phyloP scores from a whole-genome alignment of 176 grass and related monocot species.

The Metroxylon sagu region DNA sequence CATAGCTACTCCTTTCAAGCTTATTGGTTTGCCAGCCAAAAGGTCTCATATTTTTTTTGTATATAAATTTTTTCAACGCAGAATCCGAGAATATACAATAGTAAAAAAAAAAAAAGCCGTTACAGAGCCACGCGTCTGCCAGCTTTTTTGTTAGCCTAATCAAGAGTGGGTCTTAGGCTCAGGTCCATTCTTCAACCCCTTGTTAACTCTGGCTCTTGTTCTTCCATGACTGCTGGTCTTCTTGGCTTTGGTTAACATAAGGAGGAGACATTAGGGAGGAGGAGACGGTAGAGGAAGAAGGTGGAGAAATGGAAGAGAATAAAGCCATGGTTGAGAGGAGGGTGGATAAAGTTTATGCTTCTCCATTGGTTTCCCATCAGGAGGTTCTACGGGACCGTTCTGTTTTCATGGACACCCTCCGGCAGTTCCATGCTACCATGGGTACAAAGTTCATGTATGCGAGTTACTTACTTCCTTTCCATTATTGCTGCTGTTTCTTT shows the following conservation, averaged over 20 bases:
- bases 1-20: no score
- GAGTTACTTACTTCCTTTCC: background rate
- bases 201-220: background rate
- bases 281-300: background rate
- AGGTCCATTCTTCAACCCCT: background rate
- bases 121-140: conserved; percentile 5
- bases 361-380: conserved; percentile 25
- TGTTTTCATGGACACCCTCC: conserved; percentile 41
- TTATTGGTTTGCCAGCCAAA: no score
- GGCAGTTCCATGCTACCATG: conserved; percentile 37
- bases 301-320: no score
- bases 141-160: background rate
- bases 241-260: no score
- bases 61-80: no score
- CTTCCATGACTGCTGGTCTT: no score
- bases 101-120: conserved; percentile 2
- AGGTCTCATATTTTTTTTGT: no score
- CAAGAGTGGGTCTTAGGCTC: no score
- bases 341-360: conserved; percentile 32
- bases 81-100: no score
- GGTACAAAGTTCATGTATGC: conserved; percentile 42
- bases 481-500: background rate
- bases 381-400: conserved; percentile 23
- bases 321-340: no score
- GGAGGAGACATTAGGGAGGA: background rate